These are phyloP conservation scores for Erythrobasidium yunnanense DNA, from an alignment of 768 basidiomycete genomes.

Conservation along the genomic window DNA sequence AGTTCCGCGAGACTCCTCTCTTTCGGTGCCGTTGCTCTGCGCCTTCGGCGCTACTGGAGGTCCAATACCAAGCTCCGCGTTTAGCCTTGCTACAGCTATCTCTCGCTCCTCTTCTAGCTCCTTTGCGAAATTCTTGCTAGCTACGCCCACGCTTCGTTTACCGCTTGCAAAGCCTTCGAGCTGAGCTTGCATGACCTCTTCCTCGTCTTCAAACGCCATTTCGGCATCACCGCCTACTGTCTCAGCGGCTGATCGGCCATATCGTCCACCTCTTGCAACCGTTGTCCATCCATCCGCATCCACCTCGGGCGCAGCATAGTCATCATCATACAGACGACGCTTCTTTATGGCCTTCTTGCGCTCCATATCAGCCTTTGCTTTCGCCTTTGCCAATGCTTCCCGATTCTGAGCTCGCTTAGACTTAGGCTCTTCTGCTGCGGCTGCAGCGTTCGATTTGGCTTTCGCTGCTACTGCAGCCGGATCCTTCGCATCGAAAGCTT, in stretches of 20 bases:
- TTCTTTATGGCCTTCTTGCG: slow-evolving; percentile 16
- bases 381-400: slow-evolving; percentile 13
- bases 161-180: slow-evolving; percentile 18
- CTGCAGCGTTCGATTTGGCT: slow-evolving; percentile 9
- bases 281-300: slow-evolving; percentile 26
- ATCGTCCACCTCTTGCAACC: slow-evolving; percentile 3
- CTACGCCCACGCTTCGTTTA: slow-evolving; percentile 13
- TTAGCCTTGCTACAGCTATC: background rate
- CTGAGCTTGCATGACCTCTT: slow-evolving; percentile 8
- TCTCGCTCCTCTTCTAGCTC: slow-evolving; percentile 1
- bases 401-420: slow-evolving; percentile 5
- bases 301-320: slow-evolving; percentile 11
- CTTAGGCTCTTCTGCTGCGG: slow-evolving; percentile 2
- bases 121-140: slow-evolving; percentile 8
- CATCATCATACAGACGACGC: slow-evolving; percentile 21
- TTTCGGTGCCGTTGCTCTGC: background rate
- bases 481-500: slow-evolving; percentile 2
- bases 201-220: slow-evolving; percentile 9
- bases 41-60: no score
- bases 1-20: background rate
- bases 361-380: background rate
- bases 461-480: background rate
- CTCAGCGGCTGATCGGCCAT: slow-evolving; percentile 5
- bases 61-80: slow-evolving; percentile 5
- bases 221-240: slow-evolving; percentile 6